These are phyloP conservation scores for Alectoria sarmentosa DNA, from an alignment of 495 filamentous ascomycete genomes.

Conservation along the genomic window DNA sequence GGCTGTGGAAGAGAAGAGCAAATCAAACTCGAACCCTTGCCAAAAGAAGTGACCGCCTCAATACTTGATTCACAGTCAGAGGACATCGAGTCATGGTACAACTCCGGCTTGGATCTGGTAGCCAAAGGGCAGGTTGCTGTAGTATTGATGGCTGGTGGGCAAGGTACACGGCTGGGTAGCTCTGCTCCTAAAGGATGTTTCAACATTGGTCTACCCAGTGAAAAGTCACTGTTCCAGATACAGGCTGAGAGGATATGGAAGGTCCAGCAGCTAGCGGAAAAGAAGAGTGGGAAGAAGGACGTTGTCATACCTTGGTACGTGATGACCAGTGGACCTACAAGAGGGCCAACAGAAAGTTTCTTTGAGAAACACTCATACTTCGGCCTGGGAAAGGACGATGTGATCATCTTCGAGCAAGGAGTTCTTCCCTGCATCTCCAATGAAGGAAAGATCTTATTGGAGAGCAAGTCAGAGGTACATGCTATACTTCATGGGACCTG, in stretches of 20 bases:
- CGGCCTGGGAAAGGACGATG: constrained; percentile 75
- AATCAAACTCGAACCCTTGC: constrained; percentile 77
- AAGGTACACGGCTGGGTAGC: constrained; percentile 91
- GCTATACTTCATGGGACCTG: neutral
- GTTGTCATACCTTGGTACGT: constrained; percentile 95
- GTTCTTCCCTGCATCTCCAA: constrained; percentile 95
- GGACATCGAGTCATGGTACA: constrained; percentile 79
- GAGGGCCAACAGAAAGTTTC: constrained; percentile 83
- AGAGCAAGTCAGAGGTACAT: constrained; percentile 74
- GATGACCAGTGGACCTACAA: constrained; percentile 98
- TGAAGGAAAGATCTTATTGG: constrained; percentile 93
- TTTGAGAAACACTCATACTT: constrained; percentile 89
- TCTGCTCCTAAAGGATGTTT: constrained; percentile 95
- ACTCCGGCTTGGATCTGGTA: constrained; percentile 76
- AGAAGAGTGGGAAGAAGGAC: constrained; percentile 55
- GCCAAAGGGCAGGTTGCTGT: constrained; percentile 87
- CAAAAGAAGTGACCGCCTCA: constrained; percentile 79
- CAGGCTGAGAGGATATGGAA: constrained; percentile 89
- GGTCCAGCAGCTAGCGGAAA: constrained; percentile 75
- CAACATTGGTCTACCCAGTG: constrained; percentile 84
- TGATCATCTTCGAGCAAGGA: constrained; percentile 94
- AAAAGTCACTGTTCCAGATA: constrained; percentile 94
- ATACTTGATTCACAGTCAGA: constrained; percentile 81
- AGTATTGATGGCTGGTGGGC: constrained; percentile 93
- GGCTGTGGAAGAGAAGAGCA: constrained; percentile 36